A percentile compares a stretch with the other conserved stretches of the same genome.
phyloP scores from a whole-genome alignment of 257 asterid species.

The Solanum ossicruentum region DNA sequence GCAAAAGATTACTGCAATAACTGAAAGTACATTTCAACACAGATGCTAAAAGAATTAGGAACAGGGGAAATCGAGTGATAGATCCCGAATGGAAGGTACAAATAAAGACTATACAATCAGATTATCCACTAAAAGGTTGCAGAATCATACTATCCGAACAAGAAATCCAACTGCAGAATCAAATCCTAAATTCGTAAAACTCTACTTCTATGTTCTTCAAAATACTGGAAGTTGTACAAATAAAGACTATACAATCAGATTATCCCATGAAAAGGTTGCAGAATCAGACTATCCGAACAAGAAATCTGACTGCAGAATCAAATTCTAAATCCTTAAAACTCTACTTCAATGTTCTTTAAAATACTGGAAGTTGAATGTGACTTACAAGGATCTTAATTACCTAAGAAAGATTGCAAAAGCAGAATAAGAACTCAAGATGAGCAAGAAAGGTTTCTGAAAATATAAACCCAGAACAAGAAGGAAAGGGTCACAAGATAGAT shows the following conservation, averaged over 20 bases:
- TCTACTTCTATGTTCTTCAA: background rate
- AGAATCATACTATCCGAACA: background rate
- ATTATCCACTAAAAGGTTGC: background rate
- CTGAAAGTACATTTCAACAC: background rate
- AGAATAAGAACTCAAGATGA: background rate
- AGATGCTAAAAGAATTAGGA: background rate
- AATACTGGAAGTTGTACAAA: background rate
- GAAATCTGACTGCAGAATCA: background rate
- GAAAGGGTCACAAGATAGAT: background rate
- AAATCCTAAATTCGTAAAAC: background rate
- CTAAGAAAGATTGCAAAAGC: background rate
- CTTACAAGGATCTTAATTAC: background rate
- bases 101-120: background rate
- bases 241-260: background rate
- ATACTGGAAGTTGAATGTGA: background rate
- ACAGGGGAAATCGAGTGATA: background rate
- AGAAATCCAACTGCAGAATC: background rate
- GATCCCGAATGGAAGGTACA: background rate
- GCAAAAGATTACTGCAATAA: background rate
- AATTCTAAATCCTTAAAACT: background rate
- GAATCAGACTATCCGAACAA: background rate
- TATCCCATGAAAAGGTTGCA: background rate
- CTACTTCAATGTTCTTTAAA: background rate
- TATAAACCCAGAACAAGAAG: background rate
- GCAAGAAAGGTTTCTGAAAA: background rate